phyloP scores from a whole-genome alignment of 768 basidiomycete species.

The Leccinum aurantiacum region DNA sequence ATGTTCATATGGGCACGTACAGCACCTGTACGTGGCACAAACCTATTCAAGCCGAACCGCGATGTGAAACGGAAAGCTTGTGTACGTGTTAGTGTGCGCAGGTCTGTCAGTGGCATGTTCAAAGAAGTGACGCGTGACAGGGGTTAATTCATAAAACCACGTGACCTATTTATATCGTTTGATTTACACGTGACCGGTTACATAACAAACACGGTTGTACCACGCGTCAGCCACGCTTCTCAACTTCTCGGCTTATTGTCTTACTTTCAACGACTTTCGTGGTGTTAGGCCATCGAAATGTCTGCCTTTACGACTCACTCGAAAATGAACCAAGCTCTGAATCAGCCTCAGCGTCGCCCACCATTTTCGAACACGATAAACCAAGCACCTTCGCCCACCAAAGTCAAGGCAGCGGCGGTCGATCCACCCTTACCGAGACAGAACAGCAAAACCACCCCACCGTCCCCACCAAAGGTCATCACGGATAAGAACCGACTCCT shows the following conservation, averaged over 20 bases:
- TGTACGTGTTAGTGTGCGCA: background rate
- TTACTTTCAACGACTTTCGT: slow-evolving; percentile 24
- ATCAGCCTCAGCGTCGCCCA: slow-evolving; percentile 37
- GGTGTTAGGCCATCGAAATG: slow-evolving; percentile 52
- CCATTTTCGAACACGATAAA: slow-evolving; percentile 45
- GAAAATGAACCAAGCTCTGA: slow-evolving; percentile 33
- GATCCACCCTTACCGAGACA: slow-evolving; percentile 77
- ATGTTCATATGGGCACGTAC: background rate
- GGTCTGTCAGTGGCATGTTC: background rate
- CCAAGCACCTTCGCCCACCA: slow-evolving; percentile 33
- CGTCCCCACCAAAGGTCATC: slow-evolving; percentile 78
- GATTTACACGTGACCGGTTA: slow-evolving; percentile 10
- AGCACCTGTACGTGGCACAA: background rate
- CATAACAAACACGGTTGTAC: slow-evolving; percentile 31
- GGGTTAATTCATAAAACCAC: slow-evolving; percentile 18
- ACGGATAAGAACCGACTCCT: slow-evolving; percentile 56
- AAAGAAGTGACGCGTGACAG: slow-evolving; percentile 11
- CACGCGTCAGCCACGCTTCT: slow-evolving; percentile 14
- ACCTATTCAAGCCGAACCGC: slow-evolving; percentile 6
- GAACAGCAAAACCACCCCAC: slow-evolving; percentile 79
- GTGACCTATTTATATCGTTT: background rate
- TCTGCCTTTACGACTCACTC: slow-evolving; percentile 38
- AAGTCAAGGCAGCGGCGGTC: slow-evolving; percentile 38
- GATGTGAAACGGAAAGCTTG: background rate
- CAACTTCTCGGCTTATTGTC: slow-evolving; percentile 3